phyloP scores from a whole-genome alignment of 306 rosid species.

The Rubus parviflorus region DNA sequence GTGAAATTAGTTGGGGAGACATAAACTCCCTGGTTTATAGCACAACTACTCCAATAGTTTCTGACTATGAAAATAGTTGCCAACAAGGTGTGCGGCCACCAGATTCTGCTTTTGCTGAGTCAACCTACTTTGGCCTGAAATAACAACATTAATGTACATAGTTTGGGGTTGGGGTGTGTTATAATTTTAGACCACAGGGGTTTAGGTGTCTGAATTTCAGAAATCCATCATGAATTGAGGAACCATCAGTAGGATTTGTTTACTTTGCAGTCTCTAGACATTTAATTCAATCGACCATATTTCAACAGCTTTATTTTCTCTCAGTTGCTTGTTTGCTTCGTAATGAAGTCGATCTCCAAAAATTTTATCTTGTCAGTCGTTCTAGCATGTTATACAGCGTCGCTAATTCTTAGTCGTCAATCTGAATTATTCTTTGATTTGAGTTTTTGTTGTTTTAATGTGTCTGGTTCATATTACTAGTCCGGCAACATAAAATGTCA shows the following conservation, averaged over 20 bases:
- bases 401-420: neutral
- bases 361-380: neutral
- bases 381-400: neutral
- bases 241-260: slow-evolving; percentile 5
- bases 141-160: slow-evolving; percentile 17
- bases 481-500: neutral
- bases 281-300: neutral
- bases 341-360: neutral
- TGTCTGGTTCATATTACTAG: neutral
- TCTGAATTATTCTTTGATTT: neutral
- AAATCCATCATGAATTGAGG: slow-evolving; percentile 5
- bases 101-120: slow-evolving; percentile 47
- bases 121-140: slow-evolving; percentile 52
- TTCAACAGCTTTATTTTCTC: slow-evolving; percentile 1
- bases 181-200: slow-evolving; percentile 7
- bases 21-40: slow-evolving; percentile 47
- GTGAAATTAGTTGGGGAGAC: slow-evolving; percentile 68
- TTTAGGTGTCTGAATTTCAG: slow-evolving; percentile 1
- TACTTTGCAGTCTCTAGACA: neutral
- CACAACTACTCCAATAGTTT: slow-evolving; percentile 43
- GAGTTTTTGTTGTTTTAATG: neutral
- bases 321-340: neutral
- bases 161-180: neutral
- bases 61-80: slow-evolving; percentile 51
- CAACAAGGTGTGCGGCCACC: slow-evolving; percentile 29